Percentiles rank a stretch among this genome's conserved stretches.
Evolutionary conservation across 805 yeast species (phyloP).

Genomic region (Komagataella phaffii): DNA sequence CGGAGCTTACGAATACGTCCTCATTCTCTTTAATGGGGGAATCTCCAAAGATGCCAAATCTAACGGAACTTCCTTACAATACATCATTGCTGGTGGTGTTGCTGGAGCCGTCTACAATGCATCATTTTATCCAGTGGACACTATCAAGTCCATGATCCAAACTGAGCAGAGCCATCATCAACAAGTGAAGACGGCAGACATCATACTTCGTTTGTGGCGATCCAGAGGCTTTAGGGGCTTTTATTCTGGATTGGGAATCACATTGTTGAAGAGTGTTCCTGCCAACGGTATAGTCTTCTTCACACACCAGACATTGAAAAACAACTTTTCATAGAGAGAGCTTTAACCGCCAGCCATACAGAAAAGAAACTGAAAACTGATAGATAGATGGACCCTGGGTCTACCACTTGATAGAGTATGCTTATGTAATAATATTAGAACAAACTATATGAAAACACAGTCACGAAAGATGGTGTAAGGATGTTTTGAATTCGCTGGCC

Average conservation of each 20-base stretch:
- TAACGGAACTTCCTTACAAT: constrained; percentile 31
- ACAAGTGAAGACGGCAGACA: constrained; percentile 13
- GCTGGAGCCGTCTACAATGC: constrained; percentile 80
- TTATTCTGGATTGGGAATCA: constrained; percentile 77
- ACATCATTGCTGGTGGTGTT: constrained; percentile 66
- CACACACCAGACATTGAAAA: constrained; percentile 53
- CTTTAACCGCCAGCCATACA: too few species aligned
- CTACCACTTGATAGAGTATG: neutral
- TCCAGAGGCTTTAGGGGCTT: constrained; percentile 58
- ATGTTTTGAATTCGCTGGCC: neutral
- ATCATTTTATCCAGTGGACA: constrained; percentile 79
- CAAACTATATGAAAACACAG: neutral
- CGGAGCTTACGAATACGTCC: constrained; percentile 64
- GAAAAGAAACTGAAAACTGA: neutral
- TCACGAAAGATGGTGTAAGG: neutral
- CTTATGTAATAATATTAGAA: neutral
- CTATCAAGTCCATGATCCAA: constrained; percentile 80
- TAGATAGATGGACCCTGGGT: neutral
- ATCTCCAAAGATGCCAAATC: constrained; percentile 5
- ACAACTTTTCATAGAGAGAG: constrained; percentile 6
- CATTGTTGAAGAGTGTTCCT: constrained; percentile 72
- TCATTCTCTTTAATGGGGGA: constrained; percentile 19
- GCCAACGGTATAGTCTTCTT: constrained; percentile 83
- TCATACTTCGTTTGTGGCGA: constrained; percentile 24
- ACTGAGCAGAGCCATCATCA: constrained; percentile 26